Conservation (phyloP, 305 asterid genomes). For the Salvia sclarea region DNA sequence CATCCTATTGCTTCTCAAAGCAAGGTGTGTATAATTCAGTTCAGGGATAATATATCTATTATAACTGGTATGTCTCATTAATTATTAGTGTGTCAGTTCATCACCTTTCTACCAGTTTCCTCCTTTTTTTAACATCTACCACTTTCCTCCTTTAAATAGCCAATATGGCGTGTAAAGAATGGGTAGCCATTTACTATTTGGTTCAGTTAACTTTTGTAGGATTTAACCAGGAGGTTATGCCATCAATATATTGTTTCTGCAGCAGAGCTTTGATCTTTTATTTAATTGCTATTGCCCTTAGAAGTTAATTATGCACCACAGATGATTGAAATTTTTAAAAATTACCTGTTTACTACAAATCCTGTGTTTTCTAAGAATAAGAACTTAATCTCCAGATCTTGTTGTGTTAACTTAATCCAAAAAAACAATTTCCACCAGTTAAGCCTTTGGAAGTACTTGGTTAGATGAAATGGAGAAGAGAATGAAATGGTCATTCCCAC, state of each 20-base stretch:
- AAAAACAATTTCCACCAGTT: neutral
- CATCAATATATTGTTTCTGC: slow-evolving; percentile 6
- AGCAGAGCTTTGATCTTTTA: slow-evolving; percentile 22
- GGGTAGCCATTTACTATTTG: slow-evolving; percentile 6
- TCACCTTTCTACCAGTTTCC: slow-evolving; percentile 1
- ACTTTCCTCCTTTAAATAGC: neutral
- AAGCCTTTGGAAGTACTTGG: too few species aligned
- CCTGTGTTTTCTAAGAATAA: neutral
- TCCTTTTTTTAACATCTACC: too few species aligned
- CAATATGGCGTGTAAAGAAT: slow-evolving; percentile 11
- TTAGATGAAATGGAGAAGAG: too few species aligned
- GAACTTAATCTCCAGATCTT: neutral
- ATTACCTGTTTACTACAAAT: neutral
- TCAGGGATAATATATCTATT: slow-evolving; percentile 1
- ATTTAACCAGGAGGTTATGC: slow-evolving; percentile 12
- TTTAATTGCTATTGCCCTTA: slow-evolving; percentile 10
- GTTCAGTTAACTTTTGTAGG: slow-evolving; percentile 11
- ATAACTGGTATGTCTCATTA: neutral
- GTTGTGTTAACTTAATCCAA: neutral
- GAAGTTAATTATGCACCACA: neutral
- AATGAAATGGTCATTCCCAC: too few species aligned
- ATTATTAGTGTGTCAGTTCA: neutral
- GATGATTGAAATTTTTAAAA: slow-evolving; percentile 11
- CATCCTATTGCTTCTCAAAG: slow-evolving; percentile 93
- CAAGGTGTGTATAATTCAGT: slow-evolving; percentile 58